Percentiles rank a stretch among this genome's conserved stretches.
Conservation (phyloP, 306 rosid genomes). For the Cicer chorassanicum region DNA sequence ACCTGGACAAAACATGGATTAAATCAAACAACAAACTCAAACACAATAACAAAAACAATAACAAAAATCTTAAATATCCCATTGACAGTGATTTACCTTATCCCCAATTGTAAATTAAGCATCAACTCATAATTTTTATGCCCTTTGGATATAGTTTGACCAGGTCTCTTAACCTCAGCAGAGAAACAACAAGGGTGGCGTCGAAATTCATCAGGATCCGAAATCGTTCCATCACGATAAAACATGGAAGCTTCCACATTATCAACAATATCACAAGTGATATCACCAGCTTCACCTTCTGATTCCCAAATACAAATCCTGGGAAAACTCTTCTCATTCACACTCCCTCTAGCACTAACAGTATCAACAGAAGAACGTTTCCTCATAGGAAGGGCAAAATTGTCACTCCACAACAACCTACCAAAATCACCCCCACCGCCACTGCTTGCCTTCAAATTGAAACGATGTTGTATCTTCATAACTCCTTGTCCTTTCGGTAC, state of each 20-base stretch:
- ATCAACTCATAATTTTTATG: constrained; percentile 94
- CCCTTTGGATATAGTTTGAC: constrained; percentile 78
- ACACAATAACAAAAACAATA: neutral
- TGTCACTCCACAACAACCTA: constrained; percentile 52
- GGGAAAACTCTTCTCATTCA: constrained; percentile 76
- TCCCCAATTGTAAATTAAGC: constrained; percentile 95
- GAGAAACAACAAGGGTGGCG: constrained; percentile 67
- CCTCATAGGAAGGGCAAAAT: constrained; percentile 55
- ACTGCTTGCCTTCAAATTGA: constrained; percentile 41
- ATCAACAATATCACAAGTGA: constrained; percentile 92
- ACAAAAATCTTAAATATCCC: neutral
- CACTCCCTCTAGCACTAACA: constrained; percentile 55
- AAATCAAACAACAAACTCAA: neutral
- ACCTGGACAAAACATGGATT: constrained; percentile 40
- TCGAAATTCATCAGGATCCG: constrained; percentile 59
- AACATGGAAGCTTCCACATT: constrained; percentile 97
- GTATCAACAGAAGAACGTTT: constrained; percentile 81
- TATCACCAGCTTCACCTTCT: constrained; percentile 98
- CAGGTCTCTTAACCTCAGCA: constrained; percentile 81
- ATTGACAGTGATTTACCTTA: constrained; percentile 59
- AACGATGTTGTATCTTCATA: constrained; percentile 37
- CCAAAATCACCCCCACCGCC: constrained; percentile 50
- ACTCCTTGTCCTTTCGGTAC: constrained; percentile 74
- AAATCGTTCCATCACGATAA: constrained; percentile 62
- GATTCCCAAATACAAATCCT: constrained; percentile 99